Evolutionary conservation across 2,329 filamentous ascomycete genomes (phyloP).

Genomic region (Pyricularia sp.): DNA sequence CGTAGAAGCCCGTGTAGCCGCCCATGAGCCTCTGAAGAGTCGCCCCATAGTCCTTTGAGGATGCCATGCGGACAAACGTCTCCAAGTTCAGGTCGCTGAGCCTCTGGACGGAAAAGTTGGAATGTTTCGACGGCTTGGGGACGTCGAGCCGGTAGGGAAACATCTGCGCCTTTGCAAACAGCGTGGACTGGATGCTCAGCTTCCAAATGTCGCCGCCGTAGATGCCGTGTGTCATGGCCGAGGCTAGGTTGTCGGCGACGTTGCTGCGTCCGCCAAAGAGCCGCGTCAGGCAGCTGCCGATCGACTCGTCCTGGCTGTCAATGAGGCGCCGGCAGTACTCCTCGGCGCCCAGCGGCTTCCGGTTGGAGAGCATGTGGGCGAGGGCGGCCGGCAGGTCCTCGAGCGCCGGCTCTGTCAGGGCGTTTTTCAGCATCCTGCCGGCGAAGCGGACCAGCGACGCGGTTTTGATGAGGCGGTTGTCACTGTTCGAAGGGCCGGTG

Average conservation of each 20-base stretch:
- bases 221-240: constrained; percentile 74
- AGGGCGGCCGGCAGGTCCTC: constrained; percentile 20
- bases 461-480: constrained; percentile 58
- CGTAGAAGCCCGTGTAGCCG: constrained; percentile 34
- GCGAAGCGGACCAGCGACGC: background rate
- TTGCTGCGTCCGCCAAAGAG: constrained; percentile 36
- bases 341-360: background rate
- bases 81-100: constrained; percentile 5
- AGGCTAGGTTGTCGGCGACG: constrained; percentile 63
- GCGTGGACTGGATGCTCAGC: constrained; percentile 47
- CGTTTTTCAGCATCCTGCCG: constrained; percentile 13
- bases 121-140: background rate
- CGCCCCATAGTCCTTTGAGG: background rate
- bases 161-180: constrained; percentile 6
- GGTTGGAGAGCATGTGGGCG: constrained; percentile 2
- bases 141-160: background rate
- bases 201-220: constrained; percentile 83
- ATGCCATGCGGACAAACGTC: background rate
- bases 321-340: constrained; percentile 3
- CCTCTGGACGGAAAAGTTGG: constrained; percentile 3
- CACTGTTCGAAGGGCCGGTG: constrained; percentile 20
- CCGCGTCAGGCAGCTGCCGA: constrained; percentile 56
- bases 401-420: constrained; percentile 48
- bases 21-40: constrained; percentile 1
- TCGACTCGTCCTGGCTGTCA: constrained; percentile 53